Percentiles rank a stretch among this genome's conserved stretches.
Evolutionary conservation across 768 basidiomycete species (phyloP).

Genomic region (Pisolithus sp.): DNA sequence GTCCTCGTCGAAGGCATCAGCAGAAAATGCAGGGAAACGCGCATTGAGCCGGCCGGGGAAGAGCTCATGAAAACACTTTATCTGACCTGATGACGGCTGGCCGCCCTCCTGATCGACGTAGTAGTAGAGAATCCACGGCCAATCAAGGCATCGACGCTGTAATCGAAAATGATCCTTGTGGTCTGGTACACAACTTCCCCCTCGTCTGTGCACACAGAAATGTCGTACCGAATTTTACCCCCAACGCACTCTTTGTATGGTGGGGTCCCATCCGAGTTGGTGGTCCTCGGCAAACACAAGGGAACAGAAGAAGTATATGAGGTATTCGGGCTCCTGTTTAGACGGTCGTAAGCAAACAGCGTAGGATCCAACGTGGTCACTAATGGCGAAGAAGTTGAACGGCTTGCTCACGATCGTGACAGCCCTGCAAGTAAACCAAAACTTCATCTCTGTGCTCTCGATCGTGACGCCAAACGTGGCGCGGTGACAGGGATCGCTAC

Average conservation of each 20-base stretch:
- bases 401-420: neutral
- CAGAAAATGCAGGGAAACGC: neutral
- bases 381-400: neutral
- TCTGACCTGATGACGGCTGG: neutral
- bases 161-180: neutral
- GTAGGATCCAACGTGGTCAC: neutral
- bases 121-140: neutral
- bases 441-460: neutral
- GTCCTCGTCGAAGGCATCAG: neutral
- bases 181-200: neutral
- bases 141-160: neutral
- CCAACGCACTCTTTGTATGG: neutral
- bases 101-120: neutral
- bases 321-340: neutral
- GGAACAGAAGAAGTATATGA: neutral
- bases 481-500: neutral
- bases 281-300: neutral
- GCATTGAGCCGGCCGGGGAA: neutral
- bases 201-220: neutral
- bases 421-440: neutral
- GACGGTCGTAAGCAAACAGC: neutral
- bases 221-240: neutral
- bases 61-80: neutral
- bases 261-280: conserved; percentile 3
- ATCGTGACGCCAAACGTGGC: neutral